A percentile compares a stretch with the other conserved stretches of the same genome.
phyloP scores from a whole-genome alignment of 2,329 filamentous ascomycete genomes.

The Lizonia empirigonia region DNA sequence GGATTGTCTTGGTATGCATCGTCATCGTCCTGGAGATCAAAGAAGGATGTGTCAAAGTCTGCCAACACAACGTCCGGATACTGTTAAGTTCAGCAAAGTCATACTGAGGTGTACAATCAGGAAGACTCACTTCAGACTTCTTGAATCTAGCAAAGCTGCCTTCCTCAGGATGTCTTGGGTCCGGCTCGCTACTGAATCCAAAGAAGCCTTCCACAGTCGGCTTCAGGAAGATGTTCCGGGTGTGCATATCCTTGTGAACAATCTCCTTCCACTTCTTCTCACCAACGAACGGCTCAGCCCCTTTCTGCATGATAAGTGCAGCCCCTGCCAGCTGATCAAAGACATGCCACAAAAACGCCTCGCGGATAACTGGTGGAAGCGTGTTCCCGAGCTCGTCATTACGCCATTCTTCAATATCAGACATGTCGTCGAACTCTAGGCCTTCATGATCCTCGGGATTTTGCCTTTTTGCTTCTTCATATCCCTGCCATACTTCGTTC shows the following conservation, averaged over 20 bases:
- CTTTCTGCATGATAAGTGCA: not conserved
- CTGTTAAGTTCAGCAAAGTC: not conserved
- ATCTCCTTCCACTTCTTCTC: slow-evolving; percentile 7
- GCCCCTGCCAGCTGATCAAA: slow-evolving; percentile 9
- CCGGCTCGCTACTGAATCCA: not conserved
- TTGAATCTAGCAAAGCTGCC: not conserved
- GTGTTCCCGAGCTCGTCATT: not conserved
- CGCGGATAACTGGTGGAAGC: not conserved
- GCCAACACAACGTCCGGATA: slow-evolving; percentile 1
- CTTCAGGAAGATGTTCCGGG: slow-evolving; percentile 11
- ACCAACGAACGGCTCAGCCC: not conserved
- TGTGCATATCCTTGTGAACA: slow-evolving; percentile 5
- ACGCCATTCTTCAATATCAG: not conserved
- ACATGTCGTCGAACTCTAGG: not conserved
- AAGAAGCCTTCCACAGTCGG: not conserved
- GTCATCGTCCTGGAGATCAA: slow-evolving; percentile 5
- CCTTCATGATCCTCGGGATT: not conserved
- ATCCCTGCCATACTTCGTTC: not conserved
- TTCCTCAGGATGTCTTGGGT: not conserved
- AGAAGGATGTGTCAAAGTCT: slow-evolving; percentile 13
- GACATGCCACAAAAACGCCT: slow-evolving; percentile 11
- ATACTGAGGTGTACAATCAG: not conserved
- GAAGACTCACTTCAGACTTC: not conserved
- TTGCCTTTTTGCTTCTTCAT: not conserved
- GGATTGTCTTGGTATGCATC: slow-evolving; percentile 13